Conservation (phyloP, 2,329 filamentous ascomycete species). For the Aspergillus terreus region DNA sequence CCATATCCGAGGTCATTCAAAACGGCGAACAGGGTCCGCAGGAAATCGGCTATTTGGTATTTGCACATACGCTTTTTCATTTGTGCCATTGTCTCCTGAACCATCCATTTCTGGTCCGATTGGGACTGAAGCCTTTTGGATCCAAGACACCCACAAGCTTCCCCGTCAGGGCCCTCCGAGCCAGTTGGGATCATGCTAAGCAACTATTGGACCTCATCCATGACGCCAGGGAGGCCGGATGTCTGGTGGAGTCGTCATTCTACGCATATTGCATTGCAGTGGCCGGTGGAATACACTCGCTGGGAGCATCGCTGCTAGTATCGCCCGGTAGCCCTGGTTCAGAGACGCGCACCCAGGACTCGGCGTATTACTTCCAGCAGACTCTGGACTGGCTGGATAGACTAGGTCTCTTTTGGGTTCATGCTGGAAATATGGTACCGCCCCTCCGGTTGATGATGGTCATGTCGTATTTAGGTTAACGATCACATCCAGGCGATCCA, state of each 20-base stretch:
- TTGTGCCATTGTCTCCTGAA: constrained; percentile 35
- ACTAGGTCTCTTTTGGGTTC: constrained; percentile 15
- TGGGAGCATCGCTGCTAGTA: neutral
- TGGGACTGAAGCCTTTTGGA: constrained; percentile 21
- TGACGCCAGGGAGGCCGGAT: constrained; percentile 17
- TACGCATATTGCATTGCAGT: constrained; percentile 32
- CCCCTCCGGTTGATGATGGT: neutral
- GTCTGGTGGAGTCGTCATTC: constrained; percentile 25
- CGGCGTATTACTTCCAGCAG: constrained; percentile 12
- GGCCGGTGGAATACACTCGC: constrained; percentile 12
- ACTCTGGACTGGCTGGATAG: constrained; percentile 15
- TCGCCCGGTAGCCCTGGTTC: constrained; percentile 4
- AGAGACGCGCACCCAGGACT: neutral
- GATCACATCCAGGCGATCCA: constrained; percentile 10
- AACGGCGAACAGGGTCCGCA: constrained; percentile 14
- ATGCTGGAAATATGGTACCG: constrained; percentile 22
- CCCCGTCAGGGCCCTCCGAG: constrained; percentile 21
- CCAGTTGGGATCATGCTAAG: constrained; percentile 26
- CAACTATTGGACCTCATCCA: constrained; percentile 24
- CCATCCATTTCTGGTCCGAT: constrained; percentile 32
- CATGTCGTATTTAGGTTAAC: no score
- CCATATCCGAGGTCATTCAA: constrained; percentile 14
- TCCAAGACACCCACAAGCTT: constrained; percentile 30
- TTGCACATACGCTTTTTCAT: constrained; percentile 32
- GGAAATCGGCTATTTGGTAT: constrained; percentile 24